phyloP scores from a whole-genome alignment of 352 stramenopile genomes.

The Phytophthora uliginosa region DNA sequence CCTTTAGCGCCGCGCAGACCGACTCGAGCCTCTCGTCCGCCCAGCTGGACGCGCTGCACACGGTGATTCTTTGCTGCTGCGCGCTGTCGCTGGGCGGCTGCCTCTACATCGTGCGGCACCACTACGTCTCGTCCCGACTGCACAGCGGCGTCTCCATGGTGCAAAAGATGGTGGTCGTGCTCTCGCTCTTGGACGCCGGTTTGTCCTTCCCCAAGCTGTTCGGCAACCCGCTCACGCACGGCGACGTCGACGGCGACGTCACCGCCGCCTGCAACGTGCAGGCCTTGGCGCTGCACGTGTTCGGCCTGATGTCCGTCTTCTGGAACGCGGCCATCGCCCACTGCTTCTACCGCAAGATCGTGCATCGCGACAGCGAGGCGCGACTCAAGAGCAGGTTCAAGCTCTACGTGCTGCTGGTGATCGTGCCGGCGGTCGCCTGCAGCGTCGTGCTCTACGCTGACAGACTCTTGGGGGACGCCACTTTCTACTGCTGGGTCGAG shows the following conservation, averaged over 20 bases:
- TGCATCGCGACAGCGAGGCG: conserved; percentile 73
- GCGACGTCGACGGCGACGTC: conserved; percentile 1
- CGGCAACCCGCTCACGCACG: conserved; percentile 35
- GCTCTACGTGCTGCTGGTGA: conserved; percentile 61
- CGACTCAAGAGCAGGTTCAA: conserved; percentile 68
- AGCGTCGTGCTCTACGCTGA: conserved; percentile 52
- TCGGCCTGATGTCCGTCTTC: conserved; percentile 68
- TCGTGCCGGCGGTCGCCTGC: conserved; percentile 51
- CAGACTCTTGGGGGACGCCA: conserved; percentile 50
- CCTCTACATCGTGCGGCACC: conserved; percentile 60
- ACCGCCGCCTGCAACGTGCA: conserved; percentile 55
- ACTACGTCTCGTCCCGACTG: conserved; percentile 40
- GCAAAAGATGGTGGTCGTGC: conserved; percentile 80
- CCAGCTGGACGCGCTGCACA: conserved; percentile 42
- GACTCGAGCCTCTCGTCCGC: conserved; percentile 26
- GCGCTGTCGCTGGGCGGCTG: conserved; percentile 56
- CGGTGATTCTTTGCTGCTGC: conserved; percentile 51
- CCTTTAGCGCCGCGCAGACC: background rate
- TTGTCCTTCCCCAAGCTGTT: conserved; percentile 69
- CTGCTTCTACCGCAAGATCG: conserved; percentile 78
- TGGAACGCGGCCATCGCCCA: conserved; percentile 82
- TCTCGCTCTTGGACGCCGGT: conserved; percentile 69
- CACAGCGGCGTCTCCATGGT: conserved; percentile 57
- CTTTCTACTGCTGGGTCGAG: conserved; percentile 85
- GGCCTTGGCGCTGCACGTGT: conserved; percentile 61